Evolutionary conservation across 805 yeast genomes (phyloP), one percentile per base, ranked within the genome.

Genomic region (Kodamaea nitidulidarum): DNA sequence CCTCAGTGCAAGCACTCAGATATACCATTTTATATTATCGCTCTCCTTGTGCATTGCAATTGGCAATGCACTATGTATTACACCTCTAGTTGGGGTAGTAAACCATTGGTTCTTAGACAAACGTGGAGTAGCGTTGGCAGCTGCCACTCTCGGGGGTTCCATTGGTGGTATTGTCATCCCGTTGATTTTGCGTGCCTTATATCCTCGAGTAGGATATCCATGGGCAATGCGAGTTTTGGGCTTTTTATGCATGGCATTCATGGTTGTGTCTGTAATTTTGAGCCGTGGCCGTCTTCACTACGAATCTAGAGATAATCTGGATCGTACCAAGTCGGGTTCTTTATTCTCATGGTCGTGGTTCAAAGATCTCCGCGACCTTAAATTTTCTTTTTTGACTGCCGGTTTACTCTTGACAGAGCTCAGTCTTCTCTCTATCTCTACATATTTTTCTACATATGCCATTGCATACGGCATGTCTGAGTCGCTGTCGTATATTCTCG

Each of bases 161-260:
- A 56, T 78, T 5, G 88, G 87, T 1, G 88, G 88, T 3, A 65
- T 80, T 8, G 51, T 79, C 4, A 74, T 77, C 52, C 85, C 88
- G 1, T 56, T 80, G 27, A 58, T 76, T 54, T 56, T 80, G 42
- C 60, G 72, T 41, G 52, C 64, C 9, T 52, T 77, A 36, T 73
- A 74, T 44, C 52, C 61, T 1, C 51, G 54, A 10, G 55, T 74
- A n/a, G 85, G 87, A 2, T 81, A 67, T 52, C 70, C 63, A 1
- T 80, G 85, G 84, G 70, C 84, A 1, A 70, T 78, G 16, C 45
- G 58, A 2, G 41, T 47, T 9, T 41, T 52, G 28, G 58, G 48
- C 5, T 49, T 50, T 35, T 29, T 51, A 11, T 40, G 48, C 28
- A 38, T 51, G 30, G 50, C 40, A 15, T 48, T 46, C 12, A 43